Conservation (phyloP, 805 yeast species). For the Ogataea sp. region DNA sequence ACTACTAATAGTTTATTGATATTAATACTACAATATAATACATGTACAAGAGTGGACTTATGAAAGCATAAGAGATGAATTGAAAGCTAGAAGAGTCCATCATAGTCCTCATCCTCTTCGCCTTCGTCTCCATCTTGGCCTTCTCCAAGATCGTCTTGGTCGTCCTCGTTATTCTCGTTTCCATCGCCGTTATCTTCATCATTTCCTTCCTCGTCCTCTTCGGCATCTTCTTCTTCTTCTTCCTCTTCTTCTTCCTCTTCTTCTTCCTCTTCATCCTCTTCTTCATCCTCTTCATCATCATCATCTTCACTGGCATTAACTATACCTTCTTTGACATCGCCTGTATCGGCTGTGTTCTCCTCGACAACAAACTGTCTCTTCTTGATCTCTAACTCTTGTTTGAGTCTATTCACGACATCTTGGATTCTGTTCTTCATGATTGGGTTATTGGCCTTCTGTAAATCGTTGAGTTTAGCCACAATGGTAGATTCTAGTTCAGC, state of each 20-base stretch:
- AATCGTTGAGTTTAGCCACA: slow-evolving; percentile 62
- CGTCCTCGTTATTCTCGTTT: slow-evolving; percentile 7
- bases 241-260: slow-evolving; percentile 19
- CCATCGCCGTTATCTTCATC: slow-evolving; percentile 12
- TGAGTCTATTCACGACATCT: slow-evolving; percentile 70
- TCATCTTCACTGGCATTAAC: slow-evolving; percentile 50
- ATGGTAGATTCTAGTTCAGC: slow-evolving; percentile 73
- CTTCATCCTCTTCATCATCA: slow-evolving; percentile 13
- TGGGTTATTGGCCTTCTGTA: slow-evolving; percentile 70
- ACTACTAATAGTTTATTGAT: too few relatives aligned
- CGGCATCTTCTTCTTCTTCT: slow-evolving; percentile 21
- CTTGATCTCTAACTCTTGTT: slow-evolving; percentile 76
- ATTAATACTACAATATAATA: too few relatives aligned
- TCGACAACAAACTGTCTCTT: slow-evolving; percentile 47
- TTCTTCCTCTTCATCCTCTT: slow-evolving; percentile 9
- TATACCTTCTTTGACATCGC: slow-evolving; percentile 50
- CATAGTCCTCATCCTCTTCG: slow-evolving; percentile 24
- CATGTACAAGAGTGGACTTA: too few relatives aligned
- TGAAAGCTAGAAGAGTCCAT: slow-evolving; percentile 21
- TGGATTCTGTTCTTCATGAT: slow-evolving; percentile 80
- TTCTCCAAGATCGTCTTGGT: slow-evolving; percentile 4
- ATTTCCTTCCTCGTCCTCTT: slow-evolving; percentile 12
- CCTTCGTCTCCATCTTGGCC: slow-evolving; percentile 20
- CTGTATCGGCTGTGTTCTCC: slow-evolving; percentile 11
- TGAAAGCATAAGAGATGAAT: too few relatives aligned